Percentiles rank a stretch among this genome's conserved stretches.
These are phyloP conservation scores for Bacidia gigantensis DNA, from an alignment of 495 filamentous ascomycete species.

Conservation along the genomic window DNA sequence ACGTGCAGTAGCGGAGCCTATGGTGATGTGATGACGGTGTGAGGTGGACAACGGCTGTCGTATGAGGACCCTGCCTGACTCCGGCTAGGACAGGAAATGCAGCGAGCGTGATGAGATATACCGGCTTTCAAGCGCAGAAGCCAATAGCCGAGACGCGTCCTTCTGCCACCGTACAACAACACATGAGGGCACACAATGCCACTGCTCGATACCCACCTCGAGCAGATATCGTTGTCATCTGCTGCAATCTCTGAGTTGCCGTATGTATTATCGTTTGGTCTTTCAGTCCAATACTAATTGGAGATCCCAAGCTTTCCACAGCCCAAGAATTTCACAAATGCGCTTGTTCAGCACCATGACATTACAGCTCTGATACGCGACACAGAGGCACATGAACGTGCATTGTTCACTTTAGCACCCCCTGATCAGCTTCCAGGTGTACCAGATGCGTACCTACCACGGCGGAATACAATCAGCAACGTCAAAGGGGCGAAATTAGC, in stretches of 20 bases:
- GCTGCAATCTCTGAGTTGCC: slow-evolving; percentile 72
- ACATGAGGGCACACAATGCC: slow-evolving; percentile 37
- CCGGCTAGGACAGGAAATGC: neutral
- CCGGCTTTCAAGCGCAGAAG: neutral
- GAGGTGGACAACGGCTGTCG: neutral
- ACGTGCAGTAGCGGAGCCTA: neutral
- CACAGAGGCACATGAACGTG: slow-evolving; percentile 88
- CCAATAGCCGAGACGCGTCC: slow-evolving; percentile 4
- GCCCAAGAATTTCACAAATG: slow-evolving; percentile 93
- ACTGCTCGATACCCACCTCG: slow-evolving; percentile 69
- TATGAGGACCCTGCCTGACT: slow-evolving; percentile 7
- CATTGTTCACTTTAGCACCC: slow-evolving; percentile 80
- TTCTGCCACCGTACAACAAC: neutral
- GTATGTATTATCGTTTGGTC: slow-evolving; percentile 32
- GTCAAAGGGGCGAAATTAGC: slow-evolving; percentile 37
- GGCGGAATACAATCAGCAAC: slow-evolving; percentile 36
- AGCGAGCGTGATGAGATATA: neutral
- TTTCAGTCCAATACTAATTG: slow-evolving; percentile 3
- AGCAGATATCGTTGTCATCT: slow-evolving; percentile 78
- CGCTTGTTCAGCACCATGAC: slow-evolving; percentile 72
- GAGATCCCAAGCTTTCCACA: slow-evolving; percentile 59
- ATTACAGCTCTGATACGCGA: slow-evolving; percentile 92
- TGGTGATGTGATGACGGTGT: neutral
- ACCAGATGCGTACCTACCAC: slow-evolving; percentile 26
- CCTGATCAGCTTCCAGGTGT: slow-evolving; percentile 26